Conservation (phyloP, 2,329 filamentous ascomycete species). For the Hortaea sp. region DNA sequence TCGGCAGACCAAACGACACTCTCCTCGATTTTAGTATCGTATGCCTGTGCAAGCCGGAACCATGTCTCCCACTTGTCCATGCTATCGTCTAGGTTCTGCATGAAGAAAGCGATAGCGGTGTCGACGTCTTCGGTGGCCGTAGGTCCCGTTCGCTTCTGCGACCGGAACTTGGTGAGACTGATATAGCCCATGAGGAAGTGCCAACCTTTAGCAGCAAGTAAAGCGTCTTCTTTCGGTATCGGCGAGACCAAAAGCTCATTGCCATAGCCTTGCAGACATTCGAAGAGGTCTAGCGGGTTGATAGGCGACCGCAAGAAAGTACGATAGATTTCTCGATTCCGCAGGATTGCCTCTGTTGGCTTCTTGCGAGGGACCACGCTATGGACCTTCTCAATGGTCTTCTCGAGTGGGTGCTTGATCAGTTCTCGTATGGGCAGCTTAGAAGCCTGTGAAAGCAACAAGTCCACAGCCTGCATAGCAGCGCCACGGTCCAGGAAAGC, state of each 20-base stretch:
- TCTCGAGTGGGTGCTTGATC: conserved; percentile 81
- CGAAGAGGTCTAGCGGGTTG: conserved; percentile 68
- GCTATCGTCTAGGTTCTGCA: conserved; percentile 73
- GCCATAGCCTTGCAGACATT: conserved; percentile 68
- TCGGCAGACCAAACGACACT: conserved; percentile 80
- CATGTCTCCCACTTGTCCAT: conserved; percentile 80
- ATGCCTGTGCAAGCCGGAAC: conserved; percentile 79
- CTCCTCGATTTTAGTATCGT: conserved; percentile 81
- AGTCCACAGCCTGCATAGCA: conserved; percentile 72
- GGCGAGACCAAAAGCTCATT: conserved; percentile 58
- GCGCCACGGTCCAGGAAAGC: conserved; percentile 70
- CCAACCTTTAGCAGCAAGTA: conserved; percentile 74
- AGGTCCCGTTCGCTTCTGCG: conserved; percentile 61
- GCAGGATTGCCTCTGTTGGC: conserved; percentile 66
- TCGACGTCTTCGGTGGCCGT: conserved; percentile 76
- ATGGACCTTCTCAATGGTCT: conserved; percentile 87
- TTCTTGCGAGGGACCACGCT: conserved; percentile 70
- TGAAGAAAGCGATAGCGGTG: conserved; percentile 67
- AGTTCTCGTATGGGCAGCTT: conserved; percentile 84
- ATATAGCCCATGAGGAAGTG: conserved; percentile 87
- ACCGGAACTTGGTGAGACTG: conserved; percentile 74
- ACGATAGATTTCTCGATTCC: conserved; percentile 76
- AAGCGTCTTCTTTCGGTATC: conserved; percentile 54
- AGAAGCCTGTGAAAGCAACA: conserved; percentile 69
- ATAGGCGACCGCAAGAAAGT: conserved; percentile 75